Base-by-base conservation (phyloP, 257 asterid species). In the Knoxia roxburghii region DNA sequence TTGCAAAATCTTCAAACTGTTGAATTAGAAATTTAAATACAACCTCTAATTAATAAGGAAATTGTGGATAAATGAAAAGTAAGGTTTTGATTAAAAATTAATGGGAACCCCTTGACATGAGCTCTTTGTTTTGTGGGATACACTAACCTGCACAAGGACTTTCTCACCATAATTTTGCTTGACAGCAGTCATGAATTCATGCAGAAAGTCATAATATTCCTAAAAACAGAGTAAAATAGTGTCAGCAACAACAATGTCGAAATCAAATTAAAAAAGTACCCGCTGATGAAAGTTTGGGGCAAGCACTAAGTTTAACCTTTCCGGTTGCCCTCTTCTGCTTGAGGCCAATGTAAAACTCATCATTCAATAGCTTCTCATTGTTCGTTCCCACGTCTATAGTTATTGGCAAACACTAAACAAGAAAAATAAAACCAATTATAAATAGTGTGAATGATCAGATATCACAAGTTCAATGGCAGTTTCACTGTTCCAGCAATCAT, bases 331-430 rank as follows among this genome's bases (percentile, higher is more conserved):
- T 80, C 78, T 53, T 88, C 51, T 90, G 96, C 77, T 62, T 86
- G 72, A 93, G 99, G 70, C 96, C 99, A 48, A 90, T 93, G 79
- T 93, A 93, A 85, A 88, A 93, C 63, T 90, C 97, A 64, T 93
- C 96, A 33, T 90, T 80, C 26, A 89, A 78, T 40, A 93, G 78
- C 65, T 69, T 13, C 81, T 89, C 91, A 62, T 93, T 93, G 77
- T 90, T 93, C 43, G 98, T 93, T 61, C 98, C 97, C 71, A 93
- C 97, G 33, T 93, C 98, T 48, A 93, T 86, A 54, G 98, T 93
- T 54, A 90, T 69, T 0, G 98, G 96, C 80, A 93, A 82, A 69
- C 98, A 93, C 98, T 93, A 68, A 43, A 68, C 32, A 70, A 32
- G 64, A 45, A 49, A 55, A 64, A n/a, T 9, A 56, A n/a, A 57